Conservation (phyloP, 208 protist species). For the Leishmania gerbilli region DNA sequence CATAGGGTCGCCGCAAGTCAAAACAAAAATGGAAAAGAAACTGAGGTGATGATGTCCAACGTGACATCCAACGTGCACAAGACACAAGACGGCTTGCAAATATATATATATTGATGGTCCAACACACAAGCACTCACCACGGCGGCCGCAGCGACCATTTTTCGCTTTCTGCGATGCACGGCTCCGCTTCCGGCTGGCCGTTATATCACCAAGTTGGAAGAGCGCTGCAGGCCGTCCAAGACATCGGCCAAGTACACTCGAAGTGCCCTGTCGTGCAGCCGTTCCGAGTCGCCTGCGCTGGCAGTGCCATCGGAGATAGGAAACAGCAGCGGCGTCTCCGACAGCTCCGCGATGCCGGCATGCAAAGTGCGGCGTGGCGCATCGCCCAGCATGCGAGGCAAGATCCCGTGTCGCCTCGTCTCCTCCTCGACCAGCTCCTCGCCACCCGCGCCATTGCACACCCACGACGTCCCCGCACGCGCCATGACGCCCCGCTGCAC, state of each 20-base stretch:
- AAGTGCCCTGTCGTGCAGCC: slow-evolving; percentile 39
- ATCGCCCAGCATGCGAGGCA: slow-evolving; percentile 33
- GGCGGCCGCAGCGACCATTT: neutral
- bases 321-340: slow-evolving; percentile 19
- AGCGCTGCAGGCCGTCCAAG: slow-evolving; percentile 54
- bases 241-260: slow-evolving; percentile 54
- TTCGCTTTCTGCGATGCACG: no score
- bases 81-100: neutral
- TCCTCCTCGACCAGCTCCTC: slow-evolving; percentile 2
- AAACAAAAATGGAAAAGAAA: neutral
- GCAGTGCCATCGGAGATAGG: neutral
- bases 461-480: slow-evolving; percentile 3
- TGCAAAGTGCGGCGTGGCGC: slow-evolving; percentile 6
- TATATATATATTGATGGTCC: neutral
- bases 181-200: neutral
- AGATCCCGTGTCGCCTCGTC: neutral
- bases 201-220: slow-evolving; percentile 40
- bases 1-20: neutral
- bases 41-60: neutral
- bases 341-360: slow-evolving; percentile 16
- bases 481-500: slow-evolving; percentile 40
- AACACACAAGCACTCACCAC: neutral
- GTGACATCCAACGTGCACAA: neutral
- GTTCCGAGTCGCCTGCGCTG: slow-evolving; percentile 2
- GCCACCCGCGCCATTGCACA: neutral